A percentile compares a stretch with the other conserved stretches of the same genome.
phyloP scores from a whole-genome alignment of 1,284 basidiomycete species.

The Schizophyllum amplum region DNA sequence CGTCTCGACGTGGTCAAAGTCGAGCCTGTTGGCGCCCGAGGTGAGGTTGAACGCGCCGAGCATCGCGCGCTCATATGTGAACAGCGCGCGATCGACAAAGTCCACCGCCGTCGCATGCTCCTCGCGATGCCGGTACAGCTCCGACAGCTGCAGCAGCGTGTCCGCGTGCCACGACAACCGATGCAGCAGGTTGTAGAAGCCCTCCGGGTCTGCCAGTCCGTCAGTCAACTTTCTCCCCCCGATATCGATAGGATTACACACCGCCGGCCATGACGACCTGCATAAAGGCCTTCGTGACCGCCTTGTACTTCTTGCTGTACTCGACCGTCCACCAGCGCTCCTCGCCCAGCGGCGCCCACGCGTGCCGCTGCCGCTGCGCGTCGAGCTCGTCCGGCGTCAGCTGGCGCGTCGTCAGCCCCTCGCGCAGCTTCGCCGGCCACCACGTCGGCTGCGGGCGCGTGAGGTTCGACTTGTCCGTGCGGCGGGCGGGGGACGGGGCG shows the following conservation, averaged over 20 bases:
- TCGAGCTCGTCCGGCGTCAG: conserved; percentile 49
- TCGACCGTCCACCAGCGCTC: conserved; percentile 86
- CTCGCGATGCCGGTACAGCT: conserved; percentile 79
- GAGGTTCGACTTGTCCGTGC: conserved; percentile 46
- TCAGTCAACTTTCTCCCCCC: not conserved
- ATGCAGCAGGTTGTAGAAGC: conserved; percentile 49
- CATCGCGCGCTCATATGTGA: conserved; percentile 84
- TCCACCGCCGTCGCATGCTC: conserved; percentile 82
- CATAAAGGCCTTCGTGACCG: conserved; percentile 74
- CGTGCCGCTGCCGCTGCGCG: conserved; percentile 33
- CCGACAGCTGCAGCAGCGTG: conserved; percentile 81
- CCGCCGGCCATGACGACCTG: conserved; percentile 74
- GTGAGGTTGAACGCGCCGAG: conserved; percentile 79
- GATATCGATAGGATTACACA: conserved; percentile 26
- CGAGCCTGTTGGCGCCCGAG: conserved; percentile 70
- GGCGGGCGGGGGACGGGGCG: conserved; percentile 14
- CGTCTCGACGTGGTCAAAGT: conserved; percentile 82
- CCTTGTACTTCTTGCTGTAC: conserved; percentile 77
- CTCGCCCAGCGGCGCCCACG: conserved; percentile 30
- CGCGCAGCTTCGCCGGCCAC: conserved; percentile 55
- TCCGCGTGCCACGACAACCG: conserved; percentile 81
- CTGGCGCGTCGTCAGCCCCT: conserved; percentile 60
- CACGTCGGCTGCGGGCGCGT: conserved; percentile 55
- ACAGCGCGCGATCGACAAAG: conserved; percentile 79
- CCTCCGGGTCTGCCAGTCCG: conserved; percentile 50